Evolutionary conservation across 164 flowering plant genomes (phyloP).

Genomic region (Chloranthus sessilifolius): DNA sequence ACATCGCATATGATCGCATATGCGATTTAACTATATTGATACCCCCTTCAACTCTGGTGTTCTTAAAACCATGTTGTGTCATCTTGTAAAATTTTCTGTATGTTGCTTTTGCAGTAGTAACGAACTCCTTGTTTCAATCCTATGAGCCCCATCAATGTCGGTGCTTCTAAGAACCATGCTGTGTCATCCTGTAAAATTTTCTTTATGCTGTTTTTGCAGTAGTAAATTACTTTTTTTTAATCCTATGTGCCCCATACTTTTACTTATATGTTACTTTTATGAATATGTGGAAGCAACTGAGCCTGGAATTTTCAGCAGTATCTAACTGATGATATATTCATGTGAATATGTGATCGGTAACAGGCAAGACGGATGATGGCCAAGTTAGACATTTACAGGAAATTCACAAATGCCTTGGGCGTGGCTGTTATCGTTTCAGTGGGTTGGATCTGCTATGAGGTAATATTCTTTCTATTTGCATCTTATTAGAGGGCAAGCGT

Average conservation of each 20-base stretch:
- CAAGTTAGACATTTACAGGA: slow-evolving; percentile 88
- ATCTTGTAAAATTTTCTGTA: no score
- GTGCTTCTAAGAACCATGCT: no score
- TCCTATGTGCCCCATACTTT: not conserved
- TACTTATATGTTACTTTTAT: not conserved
- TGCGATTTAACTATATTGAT: no score
- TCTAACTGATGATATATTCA: not conserved
- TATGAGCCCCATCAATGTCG: no score
- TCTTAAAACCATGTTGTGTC: no score
- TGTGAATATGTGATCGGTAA: slow-evolving; percentile 1
- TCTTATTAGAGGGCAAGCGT: no score
- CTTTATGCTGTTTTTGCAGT: not conserved
- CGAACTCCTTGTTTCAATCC: not conserved
- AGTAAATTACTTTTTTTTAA: not conserved
- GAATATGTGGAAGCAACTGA: not conserved
- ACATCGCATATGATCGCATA: no score
- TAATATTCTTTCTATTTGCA: slow-evolving; percentile 23
- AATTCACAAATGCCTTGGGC: slow-evolving; percentile 93
- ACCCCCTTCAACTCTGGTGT: no score
- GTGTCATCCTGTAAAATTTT: no score
- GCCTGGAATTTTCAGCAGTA: not conserved
- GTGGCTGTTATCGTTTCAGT: slow-evolving; percentile 89
- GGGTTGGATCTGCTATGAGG: slow-evolving; percentile 97
- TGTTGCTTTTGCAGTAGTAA: no score
- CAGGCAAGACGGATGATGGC: slow-evolving; percentile 88